Evolutionary conservation across 441 rosid species (phyloP).

Genomic region (Omphalea diandra): DNA sequence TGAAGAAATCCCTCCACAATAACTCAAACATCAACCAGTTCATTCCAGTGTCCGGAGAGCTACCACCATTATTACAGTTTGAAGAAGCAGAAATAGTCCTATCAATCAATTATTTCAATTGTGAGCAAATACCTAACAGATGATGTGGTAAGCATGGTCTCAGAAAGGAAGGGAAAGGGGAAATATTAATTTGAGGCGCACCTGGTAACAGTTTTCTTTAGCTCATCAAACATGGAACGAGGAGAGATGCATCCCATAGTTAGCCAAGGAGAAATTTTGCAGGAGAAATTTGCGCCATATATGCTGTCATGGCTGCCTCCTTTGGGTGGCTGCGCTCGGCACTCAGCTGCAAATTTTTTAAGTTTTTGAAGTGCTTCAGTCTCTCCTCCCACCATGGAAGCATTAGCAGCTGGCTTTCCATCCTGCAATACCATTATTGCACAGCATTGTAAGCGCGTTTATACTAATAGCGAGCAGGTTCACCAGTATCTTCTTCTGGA

Average conservation of each 20-base stretch:
- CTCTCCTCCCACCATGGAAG: constrained; percentile 89
- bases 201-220: constrained; percentile 74
- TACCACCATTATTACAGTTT: constrained; percentile 36
- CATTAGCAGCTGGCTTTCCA: constrained; percentile 44
- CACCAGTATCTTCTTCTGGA: neutral
- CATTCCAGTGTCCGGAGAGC: constrained; percentile 57
- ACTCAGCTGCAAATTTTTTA: constrained; percentile 68
- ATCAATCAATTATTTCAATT: constrained; percentile 19
- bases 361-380: constrained; percentile 76
- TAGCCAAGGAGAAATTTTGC: constrained; percentile 98
- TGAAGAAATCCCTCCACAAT: constrained; percentile 99
- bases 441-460: constrained; percentile 7
- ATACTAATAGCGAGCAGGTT: neutral
- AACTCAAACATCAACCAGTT: constrained; percentile 92
- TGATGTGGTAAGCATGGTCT: neutral
- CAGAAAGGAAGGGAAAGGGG: neutral
- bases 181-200: constrained; percentile 20
- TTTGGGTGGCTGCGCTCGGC: constrained; percentile 71
- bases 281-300: constrained; percentile 88
- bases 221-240: constrained; percentile 84
- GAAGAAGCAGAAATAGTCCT: constrained; percentile 55
- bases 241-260: constrained; percentile 92
- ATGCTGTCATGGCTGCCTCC: constrained; percentile 52
- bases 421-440: constrained; percentile 42
- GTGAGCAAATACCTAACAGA: constrained; percentile 10